A percentile compares a stretch with the other conserved stretches of the same genome.
Evolutionary conservation across 1,284 basidiomycete species (phyloP).

Genomic region (Rhizoctonia solani): DNA sequence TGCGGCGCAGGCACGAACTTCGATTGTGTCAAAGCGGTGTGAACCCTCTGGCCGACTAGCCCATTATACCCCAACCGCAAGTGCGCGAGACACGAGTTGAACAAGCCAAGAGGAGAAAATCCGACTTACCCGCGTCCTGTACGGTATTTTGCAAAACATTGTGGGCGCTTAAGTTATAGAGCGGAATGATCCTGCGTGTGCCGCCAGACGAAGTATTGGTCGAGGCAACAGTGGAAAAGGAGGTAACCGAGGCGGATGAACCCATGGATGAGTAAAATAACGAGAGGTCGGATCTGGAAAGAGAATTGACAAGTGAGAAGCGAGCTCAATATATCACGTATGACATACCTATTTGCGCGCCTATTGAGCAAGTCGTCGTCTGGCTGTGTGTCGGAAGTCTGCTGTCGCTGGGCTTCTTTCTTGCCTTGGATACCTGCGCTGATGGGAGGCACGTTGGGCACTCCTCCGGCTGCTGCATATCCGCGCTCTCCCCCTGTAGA

Average conservation of each 20-base stretch:
- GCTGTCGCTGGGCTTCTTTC: no score
- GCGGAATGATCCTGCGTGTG: conserved; percentile 81
- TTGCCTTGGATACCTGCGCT: conserved; percentile 10
- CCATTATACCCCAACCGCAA: no score
- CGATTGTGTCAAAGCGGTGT: no score
- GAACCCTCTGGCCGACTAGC: no score
- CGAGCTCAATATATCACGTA: no score
- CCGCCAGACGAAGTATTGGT: conserved; percentile 54
- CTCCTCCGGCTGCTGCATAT: background rate
- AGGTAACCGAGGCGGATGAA: conserved; percentile 50
- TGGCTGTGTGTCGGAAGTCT: background rate
- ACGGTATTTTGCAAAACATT: conserved; percentile 91
- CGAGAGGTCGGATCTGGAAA: conserved; percentile 35
- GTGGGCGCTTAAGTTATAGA: conserved; percentile 93
- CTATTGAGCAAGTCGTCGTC: conserved; percentile 1
- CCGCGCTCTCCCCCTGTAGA: conserved; percentile 1
- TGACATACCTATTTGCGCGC: no score
- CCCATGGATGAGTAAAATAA: conserved; percentile 57
- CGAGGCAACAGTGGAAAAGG: conserved; percentile 56
- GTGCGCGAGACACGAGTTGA: background rate
- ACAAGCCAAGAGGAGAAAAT: background rate
- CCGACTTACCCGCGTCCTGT: conserved; percentile 62
- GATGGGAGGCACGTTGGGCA: conserved; percentile 25
- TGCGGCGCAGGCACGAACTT: no score
- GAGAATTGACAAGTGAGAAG: conserved; percentile 47